phyloP scores from a whole-genome alignment of 1,284 basidiomycete genomes.

The Cutaneotrichosporon dermatis region DNA sequence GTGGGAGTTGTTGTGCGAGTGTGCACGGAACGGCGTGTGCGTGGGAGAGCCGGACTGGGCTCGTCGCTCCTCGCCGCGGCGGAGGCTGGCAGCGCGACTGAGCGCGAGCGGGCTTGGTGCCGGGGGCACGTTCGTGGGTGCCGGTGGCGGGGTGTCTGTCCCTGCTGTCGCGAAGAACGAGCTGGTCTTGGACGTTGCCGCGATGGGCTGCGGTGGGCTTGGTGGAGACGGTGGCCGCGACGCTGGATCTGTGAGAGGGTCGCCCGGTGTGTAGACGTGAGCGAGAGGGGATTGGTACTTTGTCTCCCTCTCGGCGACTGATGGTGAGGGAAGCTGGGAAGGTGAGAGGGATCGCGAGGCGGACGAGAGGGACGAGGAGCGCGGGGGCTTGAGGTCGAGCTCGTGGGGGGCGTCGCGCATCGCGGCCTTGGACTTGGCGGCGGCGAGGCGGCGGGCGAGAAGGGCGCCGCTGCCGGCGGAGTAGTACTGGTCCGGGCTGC shows the following conservation, averaged over 20 bases:
- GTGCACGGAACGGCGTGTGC: slow-evolving; percentile 14
- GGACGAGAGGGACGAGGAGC: background rate
- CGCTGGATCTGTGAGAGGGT: background rate
- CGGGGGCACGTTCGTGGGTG: slow-evolving; percentile 17
- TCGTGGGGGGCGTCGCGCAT: background rate
- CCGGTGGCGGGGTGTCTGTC: slow-evolving; percentile 28
- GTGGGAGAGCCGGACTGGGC: background rate
- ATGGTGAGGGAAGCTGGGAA: background rate
- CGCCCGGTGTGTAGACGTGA: background rate
- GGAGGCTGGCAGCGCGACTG: slow-evolving; percentile 32
- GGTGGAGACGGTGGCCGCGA: background rate
- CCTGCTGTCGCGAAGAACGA: slow-evolving; percentile 40
- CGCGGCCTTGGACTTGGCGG: background rate
- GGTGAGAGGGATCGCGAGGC: background rate
- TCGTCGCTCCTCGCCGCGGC: background rate
- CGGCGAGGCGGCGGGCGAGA: background rate
- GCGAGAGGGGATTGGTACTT: background rate
- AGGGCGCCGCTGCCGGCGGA: background rate
- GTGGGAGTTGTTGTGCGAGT: background rate
- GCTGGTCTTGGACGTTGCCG: slow-evolving; percentile 24
- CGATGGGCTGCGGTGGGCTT: slow-evolving; percentile 1
- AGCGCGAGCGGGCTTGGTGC: slow-evolving; percentile 36
- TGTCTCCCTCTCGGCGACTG: background rate
- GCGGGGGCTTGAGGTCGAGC: background rate
- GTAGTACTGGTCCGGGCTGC: background rate